These are phyloP conservation scores for Penicillium egyptiacum DNA, from an alignment of 495 filamentous ascomycete species.

Conservation along the genomic window DNA sequence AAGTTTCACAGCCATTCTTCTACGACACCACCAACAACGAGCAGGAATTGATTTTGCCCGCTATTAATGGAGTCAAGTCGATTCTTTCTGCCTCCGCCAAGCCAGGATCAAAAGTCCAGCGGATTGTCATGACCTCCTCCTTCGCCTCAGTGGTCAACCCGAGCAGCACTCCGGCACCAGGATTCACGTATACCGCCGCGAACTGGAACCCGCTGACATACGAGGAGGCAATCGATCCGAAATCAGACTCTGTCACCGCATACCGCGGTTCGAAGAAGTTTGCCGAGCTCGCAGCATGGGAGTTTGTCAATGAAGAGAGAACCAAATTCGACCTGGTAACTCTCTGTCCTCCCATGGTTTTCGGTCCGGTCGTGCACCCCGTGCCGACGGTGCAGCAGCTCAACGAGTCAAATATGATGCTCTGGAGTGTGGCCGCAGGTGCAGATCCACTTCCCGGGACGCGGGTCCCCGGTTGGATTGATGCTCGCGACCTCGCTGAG, in stretches of 20 bases:
- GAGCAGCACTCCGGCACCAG: conserved; percentile 35
- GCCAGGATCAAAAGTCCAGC: conserved; percentile 61
- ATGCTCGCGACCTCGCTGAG: conserved; percentile 45
- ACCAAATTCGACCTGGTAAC: conserved; percentile 68
- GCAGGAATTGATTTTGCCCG: conserved; percentile 70
- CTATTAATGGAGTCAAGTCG: conserved; percentile 51
- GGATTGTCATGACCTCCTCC: conserved; percentile 72
- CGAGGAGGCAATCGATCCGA: conserved; percentile 49
- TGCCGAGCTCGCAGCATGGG: conserved; percentile 55
- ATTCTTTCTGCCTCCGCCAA: conserved; percentile 33
- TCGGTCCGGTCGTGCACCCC: conserved; percentile 46
- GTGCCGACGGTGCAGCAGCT: conserved; percentile 27
- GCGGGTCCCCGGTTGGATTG: conserved; percentile 43
- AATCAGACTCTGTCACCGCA: conserved; percentile 43
- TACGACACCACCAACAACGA: conserved; percentile 54
- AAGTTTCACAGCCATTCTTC: conserved; percentile 21
- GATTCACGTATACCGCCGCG: conserved; percentile 57
- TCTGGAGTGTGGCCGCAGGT: conserved; percentile 36
- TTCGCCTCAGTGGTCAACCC: conserved; percentile 66
- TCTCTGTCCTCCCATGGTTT: conserved; percentile 55
- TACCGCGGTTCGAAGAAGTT: conserved; percentile 63
- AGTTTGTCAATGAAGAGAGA: conserved; percentile 62
- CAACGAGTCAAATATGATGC: conserved; percentile 40
- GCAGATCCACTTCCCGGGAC: conserved; percentile 30
- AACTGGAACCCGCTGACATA: conserved; percentile 77